Base-by-base conservation (phyloP, 805 yeast genomes). In the Priceomyces melissophilus region DNA sequence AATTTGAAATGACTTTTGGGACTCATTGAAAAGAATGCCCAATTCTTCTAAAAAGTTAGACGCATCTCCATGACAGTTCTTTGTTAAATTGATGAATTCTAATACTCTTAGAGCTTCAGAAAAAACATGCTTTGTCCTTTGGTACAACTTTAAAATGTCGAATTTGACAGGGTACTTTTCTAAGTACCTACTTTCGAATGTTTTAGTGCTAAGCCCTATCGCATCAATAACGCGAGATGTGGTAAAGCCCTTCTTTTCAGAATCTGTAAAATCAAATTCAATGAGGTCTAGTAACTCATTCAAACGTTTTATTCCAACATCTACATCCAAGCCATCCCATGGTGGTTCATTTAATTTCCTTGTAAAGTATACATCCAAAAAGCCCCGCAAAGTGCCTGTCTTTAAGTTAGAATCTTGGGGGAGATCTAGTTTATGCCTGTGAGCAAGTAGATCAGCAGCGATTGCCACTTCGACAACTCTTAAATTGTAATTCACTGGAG, bases 401-500 rank as follows among this genome's bases (percentile, higher is more conserved):
- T 61, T 58, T 26, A 80, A 65, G 45, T 77, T 76, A 2, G 81
- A 79, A 46, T 75, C 78, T 37, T 61, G 68, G 5, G 58, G 64
- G 28, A 77, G 58, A 1, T 50, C 48, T 37, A 79, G 57, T 10
- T 69, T 73, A 36, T 72, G 69, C 45, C 65, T 65, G 28, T 65
- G 54, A 8, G 84, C 86, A 44, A 83, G 58, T 10, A 78, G 59
- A 35, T 75, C 78, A 0, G 87, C 80, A 3, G 86, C 85, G n/a
- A 81, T 63, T 1, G 83, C 79, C 31, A 79, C 83, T 54, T 83
- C 89, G 10, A 81, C 87, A 2, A 82, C 88, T 33, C 90, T 71
- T 50, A 84, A 66, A 53, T 83, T 83, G 59, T 83, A 83, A 58
- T 81, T 79, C 6, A 71, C 61, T 1, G 89, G 87, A 1, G 83